Evolutionary conservation across 495 filamentous ascomycete genomes (phyloP).

Genomic region (Letharia lupina): DNA sequence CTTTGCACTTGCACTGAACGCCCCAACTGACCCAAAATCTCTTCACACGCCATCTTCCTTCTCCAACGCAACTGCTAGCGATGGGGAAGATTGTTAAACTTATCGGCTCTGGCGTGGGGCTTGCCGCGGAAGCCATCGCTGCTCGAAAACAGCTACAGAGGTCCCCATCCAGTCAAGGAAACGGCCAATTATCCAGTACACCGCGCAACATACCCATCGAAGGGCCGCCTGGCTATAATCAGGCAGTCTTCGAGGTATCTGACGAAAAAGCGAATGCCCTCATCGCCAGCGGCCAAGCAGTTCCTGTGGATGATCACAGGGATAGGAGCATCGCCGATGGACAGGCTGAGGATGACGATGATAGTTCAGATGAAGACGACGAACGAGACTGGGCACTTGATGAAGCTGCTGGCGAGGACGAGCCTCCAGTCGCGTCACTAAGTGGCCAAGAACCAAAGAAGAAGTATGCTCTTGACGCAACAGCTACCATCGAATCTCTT

Average conservation of each 20-base stretch:
- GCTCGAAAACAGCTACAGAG: background rate
- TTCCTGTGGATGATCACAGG: background rate
- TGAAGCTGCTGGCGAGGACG: too few species aligned
- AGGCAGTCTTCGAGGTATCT: background rate
- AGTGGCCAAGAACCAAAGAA: background rate
- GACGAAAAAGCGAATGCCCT: conserved; percentile 3
- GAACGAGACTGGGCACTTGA: too few species aligned
- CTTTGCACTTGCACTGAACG: too few species aligned
- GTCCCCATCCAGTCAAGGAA: background rate
- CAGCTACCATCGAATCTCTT: too few species aligned
- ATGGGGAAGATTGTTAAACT: background rate
- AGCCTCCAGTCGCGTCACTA: too few species aligned
- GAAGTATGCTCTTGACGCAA: background rate
- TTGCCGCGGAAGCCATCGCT: conserved; percentile 7
- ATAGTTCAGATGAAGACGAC: background rate
- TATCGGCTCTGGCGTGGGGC: conserved; percentile 7
- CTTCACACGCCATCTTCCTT: too few species aligned
- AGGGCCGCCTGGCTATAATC: background rate
- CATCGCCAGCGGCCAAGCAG: conserved; percentile 6
- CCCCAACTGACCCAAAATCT: too few species aligned
- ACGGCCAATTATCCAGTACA: background rate
- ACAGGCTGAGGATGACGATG: background rate
- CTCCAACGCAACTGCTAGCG: too few species aligned
- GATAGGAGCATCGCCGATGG: too few species aligned
- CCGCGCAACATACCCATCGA: too few species aligned